These are phyloP conservation scores for Herpetomonas muscarum DNA, from an alignment of 208 protist species.

Conservation along the genomic window DNA sequence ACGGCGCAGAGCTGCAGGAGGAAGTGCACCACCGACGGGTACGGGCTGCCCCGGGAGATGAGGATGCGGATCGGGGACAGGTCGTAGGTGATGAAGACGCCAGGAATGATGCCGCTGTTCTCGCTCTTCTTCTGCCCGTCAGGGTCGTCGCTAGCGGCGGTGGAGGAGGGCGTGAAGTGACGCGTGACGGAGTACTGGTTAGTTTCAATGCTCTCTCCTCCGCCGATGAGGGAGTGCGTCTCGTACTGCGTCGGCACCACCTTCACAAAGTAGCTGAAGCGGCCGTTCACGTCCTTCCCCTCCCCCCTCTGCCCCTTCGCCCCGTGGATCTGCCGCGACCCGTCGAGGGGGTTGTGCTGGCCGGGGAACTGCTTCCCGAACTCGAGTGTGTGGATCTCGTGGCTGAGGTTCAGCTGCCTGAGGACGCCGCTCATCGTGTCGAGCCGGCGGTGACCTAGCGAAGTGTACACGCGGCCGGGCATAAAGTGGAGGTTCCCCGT, in stretches of 20 bases:
- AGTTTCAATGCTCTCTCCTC: conserved; percentile 37
- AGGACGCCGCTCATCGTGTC: conserved; percentile 51
- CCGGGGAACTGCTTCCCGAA: conserved; percentile 78
- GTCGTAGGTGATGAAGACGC: conserved; percentile 89
- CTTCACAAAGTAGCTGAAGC: conserved; percentile 88
- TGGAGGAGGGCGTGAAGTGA: conserved; percentile 45
- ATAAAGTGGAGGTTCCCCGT: conserved; percentile 83
- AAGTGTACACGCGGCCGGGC: conserved; percentile 48
- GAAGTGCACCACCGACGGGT: conserved; percentile 56
- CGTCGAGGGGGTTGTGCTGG: conserved; percentile 73
- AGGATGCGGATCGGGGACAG: conserved; percentile 77
- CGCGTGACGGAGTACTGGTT: conserved; percentile 91
- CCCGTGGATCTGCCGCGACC: conserved; percentile 24
- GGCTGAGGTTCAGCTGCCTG: conserved; percentile 61
- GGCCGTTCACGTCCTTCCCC: conserved; percentile 39
- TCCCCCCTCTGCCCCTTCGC: conserved; percentile 16
- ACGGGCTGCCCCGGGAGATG: conserved; percentile 40
- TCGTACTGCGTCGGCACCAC: conserved; percentile 83
- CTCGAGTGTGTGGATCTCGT: conserved; percentile 73
- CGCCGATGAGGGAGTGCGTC: conserved; percentile 24
- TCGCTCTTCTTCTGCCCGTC: not conserved
- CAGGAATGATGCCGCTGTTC: conserved; percentile 30
- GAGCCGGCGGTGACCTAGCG: conserved; percentile 41
- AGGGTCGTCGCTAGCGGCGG: not conserved
- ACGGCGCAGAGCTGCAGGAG: conserved; percentile 67